phyloP scores from a whole-genome alignment of 78 protist genomes.

The Dictyostelium discoideum region dicty_2.7 NC_007090.3:1931501-1932000 shows the following conservation, averaged over 20 bases:
- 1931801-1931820: neutral
- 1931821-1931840: neutral
- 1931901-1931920: slow-evolving; percentile 4
- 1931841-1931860: neutral
- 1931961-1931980: neutral
- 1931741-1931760: neutral
- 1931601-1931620: neutral
- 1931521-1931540: neutral
- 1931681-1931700: neutral
- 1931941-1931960: neutral
- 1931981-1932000: neutral
- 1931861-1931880: neutral
- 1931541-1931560: slow-evolving; percentile 22
- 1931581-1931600: neutral
- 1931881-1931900: neutral
- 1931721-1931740: neutral
- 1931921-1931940: neutral
- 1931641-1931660: slow-evolving; percentile 13
- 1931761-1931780: neutral
- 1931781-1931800: neutral
- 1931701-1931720: slow-evolving; percentile 36
- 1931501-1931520: neutral
- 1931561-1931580: slow-evolving; percentile 25
- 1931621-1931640: neutral
- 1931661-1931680: slow-evolving; percentile 28